Conservation (phyloP, 2,329 filamentous ascomycete species). For the Fusarium sp. region DNA sequence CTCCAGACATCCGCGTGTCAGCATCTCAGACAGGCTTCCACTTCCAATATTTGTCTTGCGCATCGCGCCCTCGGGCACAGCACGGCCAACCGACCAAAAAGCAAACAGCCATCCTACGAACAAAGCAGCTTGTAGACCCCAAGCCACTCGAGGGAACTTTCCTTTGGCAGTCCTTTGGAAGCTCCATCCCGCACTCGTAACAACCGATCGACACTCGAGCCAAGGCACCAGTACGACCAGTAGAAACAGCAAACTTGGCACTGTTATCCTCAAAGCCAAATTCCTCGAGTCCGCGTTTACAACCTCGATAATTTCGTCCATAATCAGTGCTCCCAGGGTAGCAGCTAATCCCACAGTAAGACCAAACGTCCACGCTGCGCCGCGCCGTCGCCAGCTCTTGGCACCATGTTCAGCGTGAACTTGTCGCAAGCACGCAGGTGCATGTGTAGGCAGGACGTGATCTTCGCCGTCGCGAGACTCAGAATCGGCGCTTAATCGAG, state of each 20-base stretch:
- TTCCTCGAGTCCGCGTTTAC: slow-evolving; percentile 76
- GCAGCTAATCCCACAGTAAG: slow-evolving; percentile 81
- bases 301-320: slow-evolving; percentile 85
- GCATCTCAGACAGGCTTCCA: slow-evolving; percentile 53
- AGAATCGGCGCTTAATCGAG: slow-evolving; percentile 73
- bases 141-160: slow-evolving; percentile 69
- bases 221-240: slow-evolving; percentile 83
- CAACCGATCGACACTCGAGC: slow-evolving; percentile 78
- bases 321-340: slow-evolving; percentile 82
- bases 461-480: slow-evolving; percentile 67
- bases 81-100: slow-evolving; percentile 82
- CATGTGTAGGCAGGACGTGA: slow-evolving; percentile 72
- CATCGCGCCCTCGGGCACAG: slow-evolving; percentile 63
- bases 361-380: slow-evolving; percentile 77
- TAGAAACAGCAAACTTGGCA: slow-evolving; percentile 78
- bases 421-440: slow-evolving; percentile 70
- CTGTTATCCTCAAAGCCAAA: slow-evolving; percentile 75
- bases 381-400: slow-evolving; percentile 64
- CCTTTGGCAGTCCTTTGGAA: slow-evolving; percentile 71
- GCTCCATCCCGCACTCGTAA: slow-evolving; percentile 70
- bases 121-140: slow-evolving; percentile 72
- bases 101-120: slow-evolving; percentile 77
- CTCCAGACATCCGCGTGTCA: slow-evolving; percentile 70
- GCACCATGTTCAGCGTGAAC: slow-evolving; percentile 70
- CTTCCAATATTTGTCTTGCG: slow-evolving; percentile 43